phyloP scores from a whole-genome alignment of 2,329 filamentous ascomycete species.

The Aspergillus piperis region DNA sequence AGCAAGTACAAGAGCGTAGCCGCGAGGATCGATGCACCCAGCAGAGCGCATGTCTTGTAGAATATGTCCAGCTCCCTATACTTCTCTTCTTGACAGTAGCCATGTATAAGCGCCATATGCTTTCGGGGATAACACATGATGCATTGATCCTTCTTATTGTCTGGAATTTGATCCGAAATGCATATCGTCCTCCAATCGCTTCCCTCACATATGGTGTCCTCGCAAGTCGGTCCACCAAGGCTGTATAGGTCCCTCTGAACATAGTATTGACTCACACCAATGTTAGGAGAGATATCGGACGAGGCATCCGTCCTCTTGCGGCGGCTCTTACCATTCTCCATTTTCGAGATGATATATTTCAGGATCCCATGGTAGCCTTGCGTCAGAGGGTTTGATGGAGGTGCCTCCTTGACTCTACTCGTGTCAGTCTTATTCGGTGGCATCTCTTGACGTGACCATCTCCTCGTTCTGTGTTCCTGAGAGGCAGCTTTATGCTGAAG shows the following conservation, averaged over 20 bases:
- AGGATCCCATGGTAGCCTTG: slow-evolving; percentile 5
- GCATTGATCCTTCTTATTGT: neutral
- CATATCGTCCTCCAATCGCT: neutral
- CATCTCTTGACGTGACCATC: neutral
- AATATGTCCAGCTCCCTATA: slow-evolving; percentile 4
- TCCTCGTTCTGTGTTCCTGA: neutral
- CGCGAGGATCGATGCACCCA: neutral
- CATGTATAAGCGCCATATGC: neutral
- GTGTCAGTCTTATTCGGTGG: neutral
- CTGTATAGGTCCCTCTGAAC: neutral
- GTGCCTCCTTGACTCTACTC: neutral
- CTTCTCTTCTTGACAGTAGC: neutral
- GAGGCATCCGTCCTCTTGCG: neutral
- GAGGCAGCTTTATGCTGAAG: neutral
- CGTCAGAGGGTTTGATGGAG: neutral
- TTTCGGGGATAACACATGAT: neutral
- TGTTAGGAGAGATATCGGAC: neutral
- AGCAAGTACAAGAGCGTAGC: neutral
- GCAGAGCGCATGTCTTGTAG: slow-evolving; percentile 2
- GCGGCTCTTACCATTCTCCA: neutral
- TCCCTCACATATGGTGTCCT: neutral
- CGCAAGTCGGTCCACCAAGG: neutral
- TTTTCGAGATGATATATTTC: slow-evolving; percentile 2
- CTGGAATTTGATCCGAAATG: neutral
- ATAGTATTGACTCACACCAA: neutral